Evolutionary conservation across 202 grass and related monocot genomes (phyloP).

Genomic region (Dendrocalamus latiflorus): DNA sequence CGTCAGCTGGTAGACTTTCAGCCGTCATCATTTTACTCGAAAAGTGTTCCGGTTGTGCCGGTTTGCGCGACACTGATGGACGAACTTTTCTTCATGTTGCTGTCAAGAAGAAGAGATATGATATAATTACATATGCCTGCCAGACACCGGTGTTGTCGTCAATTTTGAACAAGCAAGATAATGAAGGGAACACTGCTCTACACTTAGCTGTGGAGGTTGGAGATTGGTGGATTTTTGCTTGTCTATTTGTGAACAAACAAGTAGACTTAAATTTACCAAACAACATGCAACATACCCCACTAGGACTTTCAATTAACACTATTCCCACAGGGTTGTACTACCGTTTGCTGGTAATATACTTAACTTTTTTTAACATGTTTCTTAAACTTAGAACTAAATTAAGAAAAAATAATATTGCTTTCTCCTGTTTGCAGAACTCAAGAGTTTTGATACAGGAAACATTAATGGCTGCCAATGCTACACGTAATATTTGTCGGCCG

Average conservation of each 20-base stretch:
- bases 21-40: neutral
- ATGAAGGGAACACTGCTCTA: constrained; percentile 20
- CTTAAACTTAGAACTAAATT: too few species aligned
- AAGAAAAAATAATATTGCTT: too few species aligned
- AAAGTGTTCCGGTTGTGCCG: neutral
- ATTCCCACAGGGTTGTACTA: constrained; percentile 16
- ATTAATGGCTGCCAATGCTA: too few species aligned
- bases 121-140: constrained; percentile 3
- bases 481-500: too few species aligned
- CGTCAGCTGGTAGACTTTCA: constrained; percentile 12
- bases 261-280: constrained; percentile 20
- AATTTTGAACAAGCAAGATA: constrained; percentile 5
- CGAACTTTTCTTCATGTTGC: constrained; percentile 31
- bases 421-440: too few species aligned
- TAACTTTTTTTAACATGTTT: too few species aligned
- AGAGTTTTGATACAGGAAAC: too few species aligned
- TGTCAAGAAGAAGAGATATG: neutral
- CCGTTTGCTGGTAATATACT: constrained; percentile 15
- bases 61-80: neutral
- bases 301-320: neutral
- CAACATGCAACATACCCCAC: neutral
- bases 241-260: neutral
- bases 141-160: neutral
- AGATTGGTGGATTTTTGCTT: constrained; percentile 11
- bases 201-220: constrained; percentile 13